Percentiles rank a stretch among this genome's conserved stretches.
Evolutionary conservation across 176 grass and related monocot genomes (phyloP).

Genomic region (Triticum monococcum): DNA sequence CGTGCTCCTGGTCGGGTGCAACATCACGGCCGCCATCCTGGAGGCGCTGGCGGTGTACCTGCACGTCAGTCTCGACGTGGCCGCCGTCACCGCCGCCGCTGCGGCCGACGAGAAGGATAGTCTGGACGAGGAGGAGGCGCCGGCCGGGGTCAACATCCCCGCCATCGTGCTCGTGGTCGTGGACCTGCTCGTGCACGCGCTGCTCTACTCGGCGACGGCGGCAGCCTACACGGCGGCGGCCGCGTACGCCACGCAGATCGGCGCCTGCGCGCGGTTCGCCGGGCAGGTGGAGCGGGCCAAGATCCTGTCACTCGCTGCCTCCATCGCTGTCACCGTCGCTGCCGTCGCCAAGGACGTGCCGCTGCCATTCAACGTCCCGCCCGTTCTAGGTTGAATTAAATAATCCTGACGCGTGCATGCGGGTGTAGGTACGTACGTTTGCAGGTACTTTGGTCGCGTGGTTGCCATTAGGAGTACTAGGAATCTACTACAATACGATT

Average conservation of each 20-base stretch:
- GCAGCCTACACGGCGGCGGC: background rate
- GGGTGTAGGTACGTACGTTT: background rate
- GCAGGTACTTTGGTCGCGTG: too few species aligned
- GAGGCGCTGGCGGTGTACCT: constrained; percentile 19
- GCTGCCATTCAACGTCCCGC: constrained; percentile 15
- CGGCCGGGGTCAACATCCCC: background rate
- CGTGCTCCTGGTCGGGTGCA: background rate
- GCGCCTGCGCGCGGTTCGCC: constrained; percentile 1
- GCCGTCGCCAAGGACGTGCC: background rate
- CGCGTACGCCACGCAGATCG: background rate
- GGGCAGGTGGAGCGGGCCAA: background rate
- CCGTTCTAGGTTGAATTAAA: background rate
- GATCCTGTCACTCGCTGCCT: background rate
- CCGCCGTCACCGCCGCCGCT: background rate
- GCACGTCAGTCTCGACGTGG: background rate
- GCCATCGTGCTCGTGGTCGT: background rate
- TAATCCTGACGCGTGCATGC: background rate
- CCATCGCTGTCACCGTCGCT: background rate
- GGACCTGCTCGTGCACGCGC: constrained; percentile 17
- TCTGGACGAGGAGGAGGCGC: background rate
- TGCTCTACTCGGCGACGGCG: constrained; percentile 16
- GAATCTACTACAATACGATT: too few species aligned
- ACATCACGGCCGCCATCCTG: constrained; percentile 27
- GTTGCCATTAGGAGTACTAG: too few species aligned
- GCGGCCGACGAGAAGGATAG: background rate